phyloP scores from a whole-genome alignment of 768 basidiomycete genomes.

The Lactifluus hygrophoroides region DNA sequence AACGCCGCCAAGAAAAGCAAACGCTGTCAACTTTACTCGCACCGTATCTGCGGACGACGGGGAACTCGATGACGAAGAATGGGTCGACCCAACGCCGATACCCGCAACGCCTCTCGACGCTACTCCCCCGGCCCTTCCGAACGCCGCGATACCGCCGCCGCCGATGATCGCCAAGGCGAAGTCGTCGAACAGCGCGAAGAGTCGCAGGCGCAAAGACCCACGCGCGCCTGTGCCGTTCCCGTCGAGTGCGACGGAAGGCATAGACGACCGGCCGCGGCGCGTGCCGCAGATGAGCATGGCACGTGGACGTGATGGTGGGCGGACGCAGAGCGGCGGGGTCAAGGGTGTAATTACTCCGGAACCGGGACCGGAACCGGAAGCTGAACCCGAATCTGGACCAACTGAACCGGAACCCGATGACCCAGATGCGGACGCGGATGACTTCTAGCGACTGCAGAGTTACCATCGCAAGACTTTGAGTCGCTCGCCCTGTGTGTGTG shows the following conservation, averaged over 20 bases:
- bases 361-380: not conserved
- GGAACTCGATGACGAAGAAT: slow-evolving; percentile 40
- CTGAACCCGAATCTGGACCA: not conserved
- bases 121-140: slow-evolving; percentile 2
- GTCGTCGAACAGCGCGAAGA: slow-evolving; percentile 28
- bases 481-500: not conserved
- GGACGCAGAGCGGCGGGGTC: slow-evolving; percentile 83
- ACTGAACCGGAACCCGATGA: not conserved
- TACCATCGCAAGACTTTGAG: not conserved
- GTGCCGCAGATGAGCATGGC: slow-evolving; percentile 60
- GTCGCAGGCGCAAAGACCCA: slow-evolving; percentile 34
- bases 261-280: slow-evolving; percentile 18
- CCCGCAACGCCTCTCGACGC: slow-evolving; percentile 22
- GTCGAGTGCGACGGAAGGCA: slow-evolving; percentile 16
- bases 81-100: slow-evolving; percentile 61
- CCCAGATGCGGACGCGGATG: slow-evolving; percentile 28
- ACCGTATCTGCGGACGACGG: slow-evolving; percentile 32
- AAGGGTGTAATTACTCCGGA: slow-evolving; percentile 48
- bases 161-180: slow-evolving; percentile 16
- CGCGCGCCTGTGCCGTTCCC: slow-evolving; percentile 21
- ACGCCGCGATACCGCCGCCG: not conserved
- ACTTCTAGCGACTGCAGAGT: not conserved
- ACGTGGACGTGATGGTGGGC: slow-evolving; percentile 68
- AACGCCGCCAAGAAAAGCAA: slow-evolving; percentile 22
- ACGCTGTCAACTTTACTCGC: slow-evolving; percentile 26